Base-by-base conservation (phyloP, 495 filamentous ascomycete species). In the Tirmania nivea region DNA sequence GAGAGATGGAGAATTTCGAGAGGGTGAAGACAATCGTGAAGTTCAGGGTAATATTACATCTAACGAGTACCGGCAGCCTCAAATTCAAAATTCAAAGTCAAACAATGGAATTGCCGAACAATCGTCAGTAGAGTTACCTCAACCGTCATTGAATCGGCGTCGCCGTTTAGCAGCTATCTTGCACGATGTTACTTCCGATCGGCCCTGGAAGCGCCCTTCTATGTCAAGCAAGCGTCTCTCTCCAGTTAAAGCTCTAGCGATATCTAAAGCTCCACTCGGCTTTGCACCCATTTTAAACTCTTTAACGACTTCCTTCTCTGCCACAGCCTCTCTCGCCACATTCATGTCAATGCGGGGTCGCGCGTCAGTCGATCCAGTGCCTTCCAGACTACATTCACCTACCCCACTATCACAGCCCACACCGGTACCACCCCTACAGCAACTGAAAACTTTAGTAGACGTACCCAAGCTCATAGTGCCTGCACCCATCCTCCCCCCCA, bases 371-470 rank as follows among this genome's bases (percentile, higher is more conserved):
- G 7, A 31, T 31, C 2, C 3, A 63, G 75, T 53, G 54, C 65
- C 2, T 55, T 72, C 1, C 73, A 77, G 56, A 75, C 79, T 1
- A 60, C 56, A 1, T 70, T 75, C 8, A 66, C 68, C 11, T 65
- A 83, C 34, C 73, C 83, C 48, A 74, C 52, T 31, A n/a, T 53
- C 8, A 11, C 54, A 60, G 20, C 54, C 34, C 8, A 61, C 54
- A 52, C 53, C 17, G 67, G 68, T 37, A 69, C 69, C 1, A 69
- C 70, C 3, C 68, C 86, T 49, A 70, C 61, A 68, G n/a, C 78
- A 76, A 52, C 68, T 5, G 25, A 3, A 31, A 31, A 31, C 7
- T 5, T 31, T 7, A 31, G 25, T 31, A 31, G 25, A 31, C 25
- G 25, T 31, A 31, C 7, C 25, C 3, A 31, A 31, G 25, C 25